A percentile compares a stretch with the other conserved stretches of the same genome.
Conservation (phyloP, 1,284 basidiomycete genomes). For the Dichomitus squalens region DNA sequence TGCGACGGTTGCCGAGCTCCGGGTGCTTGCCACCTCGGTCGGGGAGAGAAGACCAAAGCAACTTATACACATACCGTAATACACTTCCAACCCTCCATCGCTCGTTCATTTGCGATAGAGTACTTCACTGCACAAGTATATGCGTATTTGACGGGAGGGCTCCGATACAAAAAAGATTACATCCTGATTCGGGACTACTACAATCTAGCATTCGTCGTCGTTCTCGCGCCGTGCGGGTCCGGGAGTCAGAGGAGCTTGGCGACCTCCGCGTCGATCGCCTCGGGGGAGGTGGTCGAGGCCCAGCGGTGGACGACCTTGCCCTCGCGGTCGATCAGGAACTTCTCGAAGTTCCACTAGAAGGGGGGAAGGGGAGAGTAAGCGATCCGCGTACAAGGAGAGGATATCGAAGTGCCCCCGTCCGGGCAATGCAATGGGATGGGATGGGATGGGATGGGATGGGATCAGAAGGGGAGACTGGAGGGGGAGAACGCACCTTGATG, state of each 20-base stretch:
- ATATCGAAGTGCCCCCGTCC: background rate
- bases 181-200: background rate
- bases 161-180: too few species aligned
- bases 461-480: background rate
- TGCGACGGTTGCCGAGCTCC: too few species aligned
- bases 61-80: too few species aligned
- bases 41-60: too few species aligned
- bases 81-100: too few species aligned
- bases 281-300: conserved; percentile 79
- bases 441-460: background rate
- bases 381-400: background rate
- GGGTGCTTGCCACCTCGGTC: too few species aligned
- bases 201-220: conserved; percentile 25
- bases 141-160: too few species aligned
- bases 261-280: conserved; percentile 65
- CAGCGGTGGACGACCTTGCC: conserved; percentile 79
- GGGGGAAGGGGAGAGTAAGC: background rate
- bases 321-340: conserved; percentile 70
- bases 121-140: too few species aligned
- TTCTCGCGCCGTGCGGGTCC: conserved; percentile 24
- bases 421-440: background rate
- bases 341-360: conserved; percentile 79
- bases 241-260: conserved; percentile 53
- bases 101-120: too few species aligned
- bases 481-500: conserved; percentile 65